A percentile compares a stretch with the other conserved stretches of the same genome.
Conservation (phyloP, 2,329 filamentous ascomycete species). For the Metarhizium guizhouense region DNA sequence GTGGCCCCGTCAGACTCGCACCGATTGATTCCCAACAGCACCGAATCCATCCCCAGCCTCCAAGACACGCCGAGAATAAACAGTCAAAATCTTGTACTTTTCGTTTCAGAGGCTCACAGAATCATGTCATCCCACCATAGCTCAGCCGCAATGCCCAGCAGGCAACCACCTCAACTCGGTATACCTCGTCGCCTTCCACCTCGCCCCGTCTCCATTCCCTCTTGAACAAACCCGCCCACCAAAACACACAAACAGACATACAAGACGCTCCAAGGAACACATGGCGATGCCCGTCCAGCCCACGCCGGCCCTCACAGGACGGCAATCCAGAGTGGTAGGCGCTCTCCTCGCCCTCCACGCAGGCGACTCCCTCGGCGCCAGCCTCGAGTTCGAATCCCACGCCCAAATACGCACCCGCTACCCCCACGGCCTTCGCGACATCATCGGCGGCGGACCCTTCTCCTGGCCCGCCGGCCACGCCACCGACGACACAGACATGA, state of each 20-base stretch:
- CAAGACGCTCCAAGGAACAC: neutral
- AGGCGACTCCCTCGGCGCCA: conserved; percentile 37
- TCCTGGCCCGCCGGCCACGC: conserved; percentile 32
- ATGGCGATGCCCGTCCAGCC: neutral
- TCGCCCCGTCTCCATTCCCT: too few species aligned
- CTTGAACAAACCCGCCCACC: too few species aligned
- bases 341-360: conserved; percentile 37
- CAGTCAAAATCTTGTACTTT: too few species aligned
- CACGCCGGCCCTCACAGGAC: neutral
- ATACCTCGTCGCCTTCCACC: too few species aligned
- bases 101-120: too few species aligned
- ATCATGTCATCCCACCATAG: too few species aligned
- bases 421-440: conserved; percentile 30
- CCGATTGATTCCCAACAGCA: too few species aligned
- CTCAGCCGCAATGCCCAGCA: too few species aligned
- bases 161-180: too few species aligned
- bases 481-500: conserved; percentile 40
- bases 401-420: conserved; percentile 19
- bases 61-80: too few species aligned
- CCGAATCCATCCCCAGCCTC: too few species aligned
- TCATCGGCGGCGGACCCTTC: conserved; percentile 36
- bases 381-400: conserved; percentile 33
- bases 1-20: too few species aligned
- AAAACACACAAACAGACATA: neutral
- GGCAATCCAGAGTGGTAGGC: conserved; percentile 26